Base-by-base conservation (phyloP, 2,329 filamentous ascomycete species). In the Pseudogymnoascus sp. region DNA sequence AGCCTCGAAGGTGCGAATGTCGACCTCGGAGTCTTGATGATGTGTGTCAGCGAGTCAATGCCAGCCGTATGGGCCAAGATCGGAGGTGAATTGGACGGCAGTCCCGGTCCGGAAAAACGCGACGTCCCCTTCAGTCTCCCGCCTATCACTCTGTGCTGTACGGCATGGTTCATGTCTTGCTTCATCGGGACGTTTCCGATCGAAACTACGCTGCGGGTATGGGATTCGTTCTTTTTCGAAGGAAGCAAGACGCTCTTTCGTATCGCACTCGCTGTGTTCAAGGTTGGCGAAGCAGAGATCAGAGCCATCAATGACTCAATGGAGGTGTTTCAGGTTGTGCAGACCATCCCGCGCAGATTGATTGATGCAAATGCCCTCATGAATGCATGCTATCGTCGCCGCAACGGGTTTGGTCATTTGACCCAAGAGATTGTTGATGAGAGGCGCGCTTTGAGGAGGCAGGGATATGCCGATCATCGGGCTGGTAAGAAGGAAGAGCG, bases 81-180 rank as follows among this genome's bases (percentile, higher is more conserved):
- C 68, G 91, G 91, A 31, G 86, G 86, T 66, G 89, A 93, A 74
- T 80, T 90, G 40, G 87, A 90, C 68, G 69, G 70, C 13, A 64
- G 68, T 14, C 64, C 67, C 59, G 67, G 66, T 8, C 61, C 69
- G 65, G 67, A 65, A 10, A 68, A 63, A 56, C 73, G 77, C 14
- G 8, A 7, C 2, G 33, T 61, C 6, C 33, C 59, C 33, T 71
- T 72, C 64, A 83, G 89, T 4, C 82, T 97, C 10, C 93, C 93
- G 0, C 93, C 93, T 11, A 93, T 97, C 68, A 95, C 91, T 0
- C 82, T 97, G 4, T 96, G 92, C 69, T 91, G 95, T 75, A 96
- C 93, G 8, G 90, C 93, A 3, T 97, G 93, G 93, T 96, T 97
- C 75, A 97, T 97, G 93, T 96, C 90, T 59, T 90, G 95, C 70